Evolutionary conservation across 2,329 filamentous ascomycete species (phyloP).

Genomic region (Chaetomium globosum): DNA sequence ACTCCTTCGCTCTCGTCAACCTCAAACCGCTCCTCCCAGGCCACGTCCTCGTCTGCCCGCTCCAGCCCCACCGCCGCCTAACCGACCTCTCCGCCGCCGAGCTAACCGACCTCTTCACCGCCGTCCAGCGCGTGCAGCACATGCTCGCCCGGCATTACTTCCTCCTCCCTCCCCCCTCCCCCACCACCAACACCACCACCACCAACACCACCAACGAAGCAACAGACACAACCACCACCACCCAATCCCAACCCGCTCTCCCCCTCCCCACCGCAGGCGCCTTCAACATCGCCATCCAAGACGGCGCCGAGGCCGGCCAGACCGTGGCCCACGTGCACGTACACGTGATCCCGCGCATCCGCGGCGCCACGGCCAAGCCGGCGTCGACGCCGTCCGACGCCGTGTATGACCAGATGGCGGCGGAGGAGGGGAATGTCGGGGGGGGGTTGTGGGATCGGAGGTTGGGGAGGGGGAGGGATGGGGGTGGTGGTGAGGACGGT

Average conservation of each 20-base stretch:
- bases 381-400: slow-evolving; percentile 61
- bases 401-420: slow-evolving; percentile 81
- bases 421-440: slow-evolving; percentile 81
- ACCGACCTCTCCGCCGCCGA: slow-evolving; percentile 72
- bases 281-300: slow-evolving; percentile 94
- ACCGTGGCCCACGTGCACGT: slow-evolving; percentile 92
- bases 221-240: neutral
- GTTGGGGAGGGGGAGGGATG: neutral
- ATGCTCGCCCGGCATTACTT: slow-evolving; percentile 69
- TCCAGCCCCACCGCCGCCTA: slow-evolving; percentile 68
- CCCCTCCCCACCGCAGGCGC: slow-evolving; percentile 55
- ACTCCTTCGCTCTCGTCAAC: slow-evolving; percentile 89
- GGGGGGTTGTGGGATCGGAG: slow-evolving; percentile 63
- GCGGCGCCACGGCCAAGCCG: slow-evolving; percentile 54
- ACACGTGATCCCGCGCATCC: slow-evolving; percentile 78
- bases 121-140: slow-evolving; percentile 78
- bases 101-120: slow-evolving; percentile 79
- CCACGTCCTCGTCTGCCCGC: slow-evolving; percentile 87
- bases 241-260: no score
- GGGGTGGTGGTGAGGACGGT: slow-evolving; percentile 21
- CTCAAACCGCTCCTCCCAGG: slow-evolving; percentile 91
- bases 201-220: slow-evolving; percentile 43
- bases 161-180: slow-evolving; percentile 24
- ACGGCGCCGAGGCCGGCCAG: slow-evolving; percentile 87
- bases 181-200: slow-evolving; percentile 43